These are phyloP conservation scores for Diospyros lotus DNA, from an alignment of 148 eudicot species.

Conservation along the genomic window DNA sequence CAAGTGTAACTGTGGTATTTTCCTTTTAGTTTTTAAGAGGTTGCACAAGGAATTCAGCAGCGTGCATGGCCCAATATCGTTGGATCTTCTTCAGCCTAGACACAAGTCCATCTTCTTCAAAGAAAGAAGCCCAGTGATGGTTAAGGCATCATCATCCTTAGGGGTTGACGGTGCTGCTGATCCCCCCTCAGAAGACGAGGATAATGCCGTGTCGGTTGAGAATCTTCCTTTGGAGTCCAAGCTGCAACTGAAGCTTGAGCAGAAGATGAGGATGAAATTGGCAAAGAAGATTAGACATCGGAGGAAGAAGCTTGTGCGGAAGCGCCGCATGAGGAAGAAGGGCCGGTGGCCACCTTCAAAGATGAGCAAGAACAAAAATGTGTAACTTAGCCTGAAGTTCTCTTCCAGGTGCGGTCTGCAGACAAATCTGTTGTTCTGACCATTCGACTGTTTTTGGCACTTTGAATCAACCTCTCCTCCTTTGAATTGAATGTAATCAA, in stretches of 20 bases:
- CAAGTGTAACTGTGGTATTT: too few relatives aligned
- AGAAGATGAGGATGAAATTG: conserved; percentile 66
- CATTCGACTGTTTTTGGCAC: not conserved
- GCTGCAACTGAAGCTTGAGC: conserved; percentile 57
- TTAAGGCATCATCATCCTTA: too few relatives aligned
- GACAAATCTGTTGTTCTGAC: not conserved
- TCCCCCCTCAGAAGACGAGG: conserved; percentile 33
- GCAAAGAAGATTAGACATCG: conserved; percentile 83
- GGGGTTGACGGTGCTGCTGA: conserved; percentile 33
- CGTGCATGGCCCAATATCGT: too few relatives aligned
- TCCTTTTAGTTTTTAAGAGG: too few relatives aligned
- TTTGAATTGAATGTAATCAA: conserved; percentile 9
- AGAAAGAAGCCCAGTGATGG: too few relatives aligned
- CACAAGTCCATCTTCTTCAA: too few relatives aligned
- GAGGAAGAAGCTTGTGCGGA: conserved; percentile 71
- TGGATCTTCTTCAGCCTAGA: too few relatives aligned
- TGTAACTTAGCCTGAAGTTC: conserved; percentile 29
- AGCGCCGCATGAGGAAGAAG: conserved; percentile 80
- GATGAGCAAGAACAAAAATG: conserved; percentile 90
- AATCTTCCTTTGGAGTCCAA: conserved; percentile 84
- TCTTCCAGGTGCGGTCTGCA: conserved; percentile 18
- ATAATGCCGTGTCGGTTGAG: conserved; percentile 40
- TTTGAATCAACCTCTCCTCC: conserved; percentile 7
- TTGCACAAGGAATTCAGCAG: too few relatives aligned
- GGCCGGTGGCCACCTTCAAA: conserved; percentile 98